Evolutionary conservation across 2,329 filamentous ascomycete genomes (phyloP).

Genomic region (Lecanicillium sp.): DNA sequence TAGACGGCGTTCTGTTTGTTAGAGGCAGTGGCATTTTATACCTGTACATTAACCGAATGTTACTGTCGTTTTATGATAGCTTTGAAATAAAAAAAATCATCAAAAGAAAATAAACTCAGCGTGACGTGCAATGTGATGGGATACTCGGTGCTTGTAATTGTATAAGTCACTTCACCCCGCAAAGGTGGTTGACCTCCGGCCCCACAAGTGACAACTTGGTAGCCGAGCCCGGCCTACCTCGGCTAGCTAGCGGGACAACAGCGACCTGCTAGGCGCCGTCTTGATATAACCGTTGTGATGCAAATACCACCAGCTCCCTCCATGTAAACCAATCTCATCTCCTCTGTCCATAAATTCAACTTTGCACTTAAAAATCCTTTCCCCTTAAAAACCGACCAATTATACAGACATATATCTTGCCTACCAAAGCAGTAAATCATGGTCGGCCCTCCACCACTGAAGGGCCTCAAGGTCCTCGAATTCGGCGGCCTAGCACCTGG

Average conservation of each 20-base stretch:
- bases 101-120: not conserved
- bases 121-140: not conserved
- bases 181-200: too few relatives aligned
- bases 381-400: too few relatives aligned
- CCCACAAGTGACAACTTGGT: too few relatives aligned
- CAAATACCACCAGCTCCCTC: too few relatives aligned
- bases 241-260: too few relatives aligned
- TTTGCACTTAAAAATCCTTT: not conserved
- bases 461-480: conserved; percentile 49
- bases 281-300: too few relatives aligned
- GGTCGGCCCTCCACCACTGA: conserved; percentile 27
- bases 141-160: too few relatives aligned
- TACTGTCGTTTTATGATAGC: too few relatives aligned
- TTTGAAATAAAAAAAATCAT: not conserved
- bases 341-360: not conserved
- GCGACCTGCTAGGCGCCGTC: too few relatives aligned
- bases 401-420: too few relatives aligned
- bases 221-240: too few relatives aligned
- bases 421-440: conserved; percentile 12
- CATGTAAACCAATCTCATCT: not conserved
- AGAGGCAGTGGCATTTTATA: not conserved
- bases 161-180: too few relatives aligned
- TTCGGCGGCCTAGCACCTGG: conserved; percentile 56
- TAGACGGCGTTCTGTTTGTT: not conserved
- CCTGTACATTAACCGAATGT: not conserved